Base-by-base conservation (phyloP, 2,329 filamentous ascomycete species). In the Xylaria sp. region DNA sequence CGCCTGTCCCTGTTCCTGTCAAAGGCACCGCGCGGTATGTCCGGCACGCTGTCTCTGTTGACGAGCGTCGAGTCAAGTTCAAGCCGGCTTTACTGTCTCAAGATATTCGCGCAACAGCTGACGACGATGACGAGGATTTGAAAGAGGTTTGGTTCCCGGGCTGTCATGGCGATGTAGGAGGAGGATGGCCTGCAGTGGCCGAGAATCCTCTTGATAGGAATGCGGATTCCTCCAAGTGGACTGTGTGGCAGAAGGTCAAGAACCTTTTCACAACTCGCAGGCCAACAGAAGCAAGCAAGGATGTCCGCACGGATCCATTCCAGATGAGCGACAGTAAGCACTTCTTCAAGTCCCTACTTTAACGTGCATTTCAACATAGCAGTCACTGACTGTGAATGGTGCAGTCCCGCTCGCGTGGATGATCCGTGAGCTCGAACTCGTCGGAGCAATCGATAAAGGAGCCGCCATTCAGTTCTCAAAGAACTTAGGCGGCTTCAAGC, bases 111-210 rank as follows among this genome's bases (percentile, higher is more conserved):
- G 71, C 71, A 25, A 68, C 61, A 37, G 56, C 69, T 1, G 54
- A 76, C 1, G 67, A 76, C 18, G 63, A 74, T 0, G 69, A 77
- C 1, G 82, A 84, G 37, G 81, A 84, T 62, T 78, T 86, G 66
- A 82, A 83, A 57, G 86, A 88, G 70, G 84, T 88, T 54, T 88
- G 86, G 85, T 88, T 88, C 70, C 82, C 86, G 0, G 86, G 86
- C 0, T 83, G 83, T 63, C 86, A 88, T 65, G 83, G 83, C 10
- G 85, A 88, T 63, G 81, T 88, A 10, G 86, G 86, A 1, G 86
- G 86, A 0, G 86, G 86, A 0, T 88, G 85, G 83, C 80, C 81
- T 0, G 78, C 81, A 9, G 73, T 75, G 7, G 74, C 63, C 3
- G 72, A 73, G 32, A 57, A 74, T 32, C 73, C 75, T 28, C 66